Conservation (phyloP, 257 asterid genomes). For the Capsicum pubescens region DNA sequence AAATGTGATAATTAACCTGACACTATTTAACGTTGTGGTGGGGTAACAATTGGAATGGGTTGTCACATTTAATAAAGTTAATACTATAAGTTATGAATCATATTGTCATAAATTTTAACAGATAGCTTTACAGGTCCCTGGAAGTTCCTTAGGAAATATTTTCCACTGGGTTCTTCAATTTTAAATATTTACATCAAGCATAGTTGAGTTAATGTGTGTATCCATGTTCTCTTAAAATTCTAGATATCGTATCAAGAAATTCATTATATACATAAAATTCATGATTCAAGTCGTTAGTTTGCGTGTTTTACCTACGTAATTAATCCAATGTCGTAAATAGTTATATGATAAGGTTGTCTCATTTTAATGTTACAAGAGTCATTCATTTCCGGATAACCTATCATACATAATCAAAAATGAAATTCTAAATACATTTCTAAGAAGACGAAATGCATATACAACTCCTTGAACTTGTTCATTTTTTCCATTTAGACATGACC, state of each 20-base stretch:
- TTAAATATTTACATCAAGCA: not conserved
- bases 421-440: not conserved
- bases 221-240: no score
- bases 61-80: conserved; percentile 3
- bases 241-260: no score
- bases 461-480: no score
- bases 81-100: not conserved
- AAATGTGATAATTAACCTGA: not conserved
- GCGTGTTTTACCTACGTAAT: no score
- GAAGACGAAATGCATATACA: no score
- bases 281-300: no score
- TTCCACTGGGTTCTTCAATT: not conserved
- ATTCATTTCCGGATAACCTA: not conserved
- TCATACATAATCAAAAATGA: not conserved
- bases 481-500: no score
- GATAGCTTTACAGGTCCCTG: not conserved
- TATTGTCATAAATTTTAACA: not conserved
- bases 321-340: not conserved
- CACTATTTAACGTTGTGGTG: not conserved
- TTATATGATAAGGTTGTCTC: not conserved
- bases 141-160: not conserved
- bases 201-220: not conserved
- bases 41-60: not conserved
- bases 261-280: no score
- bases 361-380: not conserved